Percentiles rank a stretch among this genome's conserved stretches.
These are phyloP conservation scores for Aspergillus pseudotamarii DNA, from an alignment of 2,329 filamentous ascomycete species.

Conservation along the genomic window DNA sequence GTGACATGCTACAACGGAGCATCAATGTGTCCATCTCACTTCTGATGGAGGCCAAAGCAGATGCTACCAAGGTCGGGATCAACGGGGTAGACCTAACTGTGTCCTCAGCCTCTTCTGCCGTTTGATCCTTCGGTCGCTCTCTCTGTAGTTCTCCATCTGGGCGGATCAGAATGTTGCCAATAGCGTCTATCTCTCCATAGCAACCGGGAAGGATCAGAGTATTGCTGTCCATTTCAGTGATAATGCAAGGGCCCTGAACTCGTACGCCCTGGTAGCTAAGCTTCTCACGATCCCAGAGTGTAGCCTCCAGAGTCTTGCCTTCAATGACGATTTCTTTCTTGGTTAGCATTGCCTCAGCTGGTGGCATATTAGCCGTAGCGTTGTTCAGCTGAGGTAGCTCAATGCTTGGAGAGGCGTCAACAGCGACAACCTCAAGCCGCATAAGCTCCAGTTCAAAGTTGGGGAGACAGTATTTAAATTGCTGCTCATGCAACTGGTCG, in stretches of 20 bases:
- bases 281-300: conserved; percentile 49
- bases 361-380: conserved; percentile 30
- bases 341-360: conserved; percentile 40
- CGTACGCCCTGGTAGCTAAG: conserved; percentile 45
- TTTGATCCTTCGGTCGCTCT: conserved; percentile 30
- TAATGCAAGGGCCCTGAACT: conserved; percentile 50
- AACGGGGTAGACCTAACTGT: conserved; percentile 45
- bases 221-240: conserved; percentile 57
- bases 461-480: conserved; percentile 50
- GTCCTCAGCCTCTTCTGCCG: conserved; percentile 39
- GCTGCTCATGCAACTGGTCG: conserved; percentile 46
- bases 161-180: conserved; percentile 54
- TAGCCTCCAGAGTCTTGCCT: conserved; percentile 45
- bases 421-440: conserved; percentile 49
- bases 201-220: conserved; percentile 54
- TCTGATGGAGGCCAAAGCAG: conserved; percentile 49
- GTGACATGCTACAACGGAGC: conserved; percentile 55
- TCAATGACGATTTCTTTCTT: conserved; percentile 46
- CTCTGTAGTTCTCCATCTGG: conserved; percentile 32
- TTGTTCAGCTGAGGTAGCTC: conserved; percentile 39
- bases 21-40: conserved; percentile 56
- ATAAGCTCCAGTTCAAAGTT: conserved; percentile 52
- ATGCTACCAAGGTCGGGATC: conserved; percentile 49
- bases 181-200: conserved; percentile 50
- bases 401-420: conserved; percentile 47